A percentile compares a stretch with the other conserved stretches of the same genome.
These are phyloP conservation scores for Cavenderia fasciculata DNA, from an alignment of 78 protist species.

Conservation along the genomic window DNA sequence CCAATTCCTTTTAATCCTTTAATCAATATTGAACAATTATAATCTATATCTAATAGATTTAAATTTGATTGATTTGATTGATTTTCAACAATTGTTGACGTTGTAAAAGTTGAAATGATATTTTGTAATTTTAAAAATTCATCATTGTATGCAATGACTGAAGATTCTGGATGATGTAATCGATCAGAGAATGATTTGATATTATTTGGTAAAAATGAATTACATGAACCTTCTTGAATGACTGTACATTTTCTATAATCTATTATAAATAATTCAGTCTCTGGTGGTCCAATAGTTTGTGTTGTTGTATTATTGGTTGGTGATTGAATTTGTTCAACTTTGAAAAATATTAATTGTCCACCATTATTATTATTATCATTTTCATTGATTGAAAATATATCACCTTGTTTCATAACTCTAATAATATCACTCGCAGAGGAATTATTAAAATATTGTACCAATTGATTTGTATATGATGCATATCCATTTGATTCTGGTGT, in stretches of 20 bases:
- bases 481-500: slow-evolving; percentile 42
- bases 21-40: slow-evolving; percentile 18
- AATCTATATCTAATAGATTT: slow-evolving; percentile 11
- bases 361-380: not conserved
- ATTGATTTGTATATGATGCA: slow-evolving; percentile 27
- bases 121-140: slow-evolving; percentile 17
- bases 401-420: slow-evolving; percentile 36
- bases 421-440: too few species aligned
- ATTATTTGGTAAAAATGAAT: slow-evolving; percentile 45
- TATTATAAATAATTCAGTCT: slow-evolving; percentile 7
- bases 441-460: slow-evolving; percentile 13
- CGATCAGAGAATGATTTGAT: slow-evolving; percentile 16
- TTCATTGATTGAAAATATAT: slow-evolving; percentile 2
- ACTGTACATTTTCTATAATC: slow-evolving; percentile 36
- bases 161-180: not conserved
- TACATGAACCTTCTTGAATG: slow-evolving; percentile 73
- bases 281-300: not conserved
- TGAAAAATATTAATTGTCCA: slow-evolving; percentile 18
- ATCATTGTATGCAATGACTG: slow-evolving; percentile 9
- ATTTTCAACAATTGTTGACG: not conserved
- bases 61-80: too few species aligned
- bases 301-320: not conserved
- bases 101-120: slow-evolving; percentile 25
- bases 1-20: slow-evolving; percentile 70
- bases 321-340: slow-evolving; percentile 3